Conservation (phyloP, 2,329 filamentous ascomycete genomes). For the Monosporascus cannonballus region DNA sequence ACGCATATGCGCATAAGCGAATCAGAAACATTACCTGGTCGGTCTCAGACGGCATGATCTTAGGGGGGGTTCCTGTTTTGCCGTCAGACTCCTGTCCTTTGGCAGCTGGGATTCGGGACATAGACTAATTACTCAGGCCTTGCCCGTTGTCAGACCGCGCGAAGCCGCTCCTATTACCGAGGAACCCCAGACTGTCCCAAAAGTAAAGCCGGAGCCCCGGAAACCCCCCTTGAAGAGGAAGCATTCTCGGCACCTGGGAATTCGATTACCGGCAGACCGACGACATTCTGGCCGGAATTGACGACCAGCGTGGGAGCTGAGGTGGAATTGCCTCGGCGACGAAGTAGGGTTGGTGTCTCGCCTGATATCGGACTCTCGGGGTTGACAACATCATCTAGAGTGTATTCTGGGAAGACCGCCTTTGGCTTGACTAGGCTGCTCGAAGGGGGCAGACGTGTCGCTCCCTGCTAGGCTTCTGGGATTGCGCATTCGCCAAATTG, state of each 20-base stretch:
- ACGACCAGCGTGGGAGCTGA: conserved; percentile 34
- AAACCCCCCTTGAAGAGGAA: conserved; percentile 13
- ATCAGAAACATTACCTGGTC: conserved; percentile 33
- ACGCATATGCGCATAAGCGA: neutral
- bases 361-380: conserved; percentile 26
- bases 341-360: conserved; percentile 26
- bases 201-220: conserved; percentile 41
- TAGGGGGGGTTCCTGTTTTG: conserved; percentile 12
- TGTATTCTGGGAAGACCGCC: conserved; percentile 25
- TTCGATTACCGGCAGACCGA: conserved; percentile 35
- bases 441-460: conserved; percentile 32
- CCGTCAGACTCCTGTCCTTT: neutral
- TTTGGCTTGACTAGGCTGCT: conserved; percentile 25
- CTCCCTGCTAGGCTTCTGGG: conserved; percentile 27
- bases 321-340: conserved; percentile 9
- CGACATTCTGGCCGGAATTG: conserved; percentile 45
- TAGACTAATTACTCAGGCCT: neutral
- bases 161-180: conserved; percentile 40
- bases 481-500: neutral
- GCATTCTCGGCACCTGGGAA: conserved; percentile 31
- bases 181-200: conserved; percentile 40
- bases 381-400: conserved; percentile 32
- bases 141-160: conserved; percentile 39
- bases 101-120: no score
- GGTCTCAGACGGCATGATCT: conserved; percentile 37